These are phyloP conservation scores for Taphrina deformans DNA, from an alignment of 1,139 yeast species.

Conservation along the genomic window DNA sequence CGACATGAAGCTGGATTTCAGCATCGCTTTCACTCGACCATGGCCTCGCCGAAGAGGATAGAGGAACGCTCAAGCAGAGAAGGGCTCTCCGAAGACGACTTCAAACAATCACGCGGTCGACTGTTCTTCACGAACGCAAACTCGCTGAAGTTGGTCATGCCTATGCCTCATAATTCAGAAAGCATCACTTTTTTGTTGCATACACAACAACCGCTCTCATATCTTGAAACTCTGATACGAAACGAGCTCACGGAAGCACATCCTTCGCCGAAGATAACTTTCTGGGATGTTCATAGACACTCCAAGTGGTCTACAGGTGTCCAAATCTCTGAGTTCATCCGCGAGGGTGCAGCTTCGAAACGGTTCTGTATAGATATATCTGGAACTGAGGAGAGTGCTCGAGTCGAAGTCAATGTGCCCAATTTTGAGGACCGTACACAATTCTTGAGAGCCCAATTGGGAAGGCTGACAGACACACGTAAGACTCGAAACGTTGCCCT, in stretches of 20 bases:
- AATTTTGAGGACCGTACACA: slow-evolving; percentile 33
- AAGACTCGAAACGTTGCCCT: too few species aligned
- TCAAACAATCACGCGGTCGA: slow-evolving; percentile 4
- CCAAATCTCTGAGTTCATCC: slow-evolving; percentile 25
- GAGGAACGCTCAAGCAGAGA: not conserved
- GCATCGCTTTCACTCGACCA: not conserved
- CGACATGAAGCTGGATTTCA: not conserved
- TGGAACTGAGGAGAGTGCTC: not conserved
- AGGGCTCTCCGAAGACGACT: slow-evolving; percentile 3
- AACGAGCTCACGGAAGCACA: slow-evolving; percentile 12
- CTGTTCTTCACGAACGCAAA: slow-evolving; percentile 26
- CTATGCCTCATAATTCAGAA: slow-evolving; percentile 14
- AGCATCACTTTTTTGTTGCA: slow-evolving; percentile 27
- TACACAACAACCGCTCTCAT: slow-evolving; percentile 31
- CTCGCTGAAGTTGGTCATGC: slow-evolving; percentile 22
- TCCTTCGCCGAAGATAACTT: slow-evolving; percentile 12
- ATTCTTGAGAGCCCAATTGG: slow-evolving; percentile 21
- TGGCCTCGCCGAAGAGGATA: not conserved
- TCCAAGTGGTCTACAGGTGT: slow-evolving; percentile 17
- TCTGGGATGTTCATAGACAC: slow-evolving; percentile 15
- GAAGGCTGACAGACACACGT: slow-evolving; percentile 17
- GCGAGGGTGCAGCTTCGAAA: slow-evolving; percentile 26
- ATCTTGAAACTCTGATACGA: slow-evolving; percentile 23
- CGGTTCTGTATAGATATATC: slow-evolving; percentile 12
- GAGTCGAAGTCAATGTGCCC: slow-evolving; percentile 23